Percentiles rank a stretch among this genome's conserved stretches.
Evolutionary conservation across 345 rosid species (phyloP).

Genomic region (Salix arbutifolia): DNA sequence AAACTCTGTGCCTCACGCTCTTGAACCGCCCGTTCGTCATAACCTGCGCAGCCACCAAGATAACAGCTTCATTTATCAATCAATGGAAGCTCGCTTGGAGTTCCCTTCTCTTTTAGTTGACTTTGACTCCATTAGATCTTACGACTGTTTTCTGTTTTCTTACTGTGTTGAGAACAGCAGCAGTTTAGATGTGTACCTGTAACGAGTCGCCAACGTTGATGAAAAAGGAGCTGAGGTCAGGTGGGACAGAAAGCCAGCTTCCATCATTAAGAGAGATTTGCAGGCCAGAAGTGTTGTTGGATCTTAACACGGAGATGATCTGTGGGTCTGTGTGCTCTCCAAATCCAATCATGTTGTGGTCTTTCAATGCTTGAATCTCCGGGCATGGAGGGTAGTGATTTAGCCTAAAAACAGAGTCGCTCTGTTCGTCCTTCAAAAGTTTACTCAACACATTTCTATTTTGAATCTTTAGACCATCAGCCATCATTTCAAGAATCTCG

Average conservation of each 20-base stretch:
- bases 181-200: slow-evolving; percentile 29
- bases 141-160: neutral
- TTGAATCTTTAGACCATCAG: slow-evolving; percentile 29
- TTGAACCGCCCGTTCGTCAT: slow-evolving; percentile 82
- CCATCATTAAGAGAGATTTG: slow-evolving; percentile 49
- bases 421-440: slow-evolving; percentile 28
- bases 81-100: neutral
- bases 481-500: slow-evolving; percentile 25
- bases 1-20: slow-evolving; percentile 86
- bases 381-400: slow-evolving; percentile 56
- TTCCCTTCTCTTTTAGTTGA: neutral
- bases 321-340: slow-evolving; percentile 73
- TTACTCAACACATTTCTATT: slow-evolving; percentile 27
- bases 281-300: slow-evolving; percentile 56
- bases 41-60: slow-evolving; percentile 44
- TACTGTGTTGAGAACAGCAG: neutral
- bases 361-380: slow-evolving; percentile 32
- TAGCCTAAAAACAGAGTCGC: slow-evolving; percentile 53
- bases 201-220: slow-evolving; percentile 52
- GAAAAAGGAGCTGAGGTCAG: slow-evolving; percentile 48
- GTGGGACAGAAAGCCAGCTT: slow-evolving; percentile 52
- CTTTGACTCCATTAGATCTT: neutral
- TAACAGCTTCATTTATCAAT: neutral
- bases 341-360: slow-evolving; percentile 46
- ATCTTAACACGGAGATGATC: slow-evolving; percentile 51